Conservation (phyloP, 768 basidiomycete species). For the Leccinum barrowsii region DNA sequence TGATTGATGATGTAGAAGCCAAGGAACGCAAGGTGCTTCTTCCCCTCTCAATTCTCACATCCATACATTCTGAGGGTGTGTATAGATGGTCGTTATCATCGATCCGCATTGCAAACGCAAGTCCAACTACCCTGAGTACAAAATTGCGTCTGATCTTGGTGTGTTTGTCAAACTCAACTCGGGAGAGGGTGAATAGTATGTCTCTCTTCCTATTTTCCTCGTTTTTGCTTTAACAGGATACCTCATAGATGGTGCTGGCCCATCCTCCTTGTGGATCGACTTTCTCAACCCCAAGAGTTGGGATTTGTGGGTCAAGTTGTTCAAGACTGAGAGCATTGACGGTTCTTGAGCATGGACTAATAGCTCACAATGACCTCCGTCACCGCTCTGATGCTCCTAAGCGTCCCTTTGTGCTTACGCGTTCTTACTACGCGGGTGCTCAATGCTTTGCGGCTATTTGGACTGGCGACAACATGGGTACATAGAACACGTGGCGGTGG, state of each 20-base stretch:
- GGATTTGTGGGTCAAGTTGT: conserved; percentile 88
- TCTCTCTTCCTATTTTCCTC: neutral
- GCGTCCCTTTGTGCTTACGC: no score
- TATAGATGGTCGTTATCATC: conserved; percentile 94
- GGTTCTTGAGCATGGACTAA: no score
- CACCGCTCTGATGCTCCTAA: no score
- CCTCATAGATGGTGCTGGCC: conserved; percentile 86
- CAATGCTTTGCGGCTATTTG: no score
- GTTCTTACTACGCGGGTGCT: no score
- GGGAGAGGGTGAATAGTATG: conserved; percentile 72
- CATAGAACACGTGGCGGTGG: no score
- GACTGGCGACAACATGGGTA: no score
- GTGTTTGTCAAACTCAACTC: conserved; percentile 79
- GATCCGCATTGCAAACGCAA: conserved; percentile 94
- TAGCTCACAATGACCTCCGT: no score
- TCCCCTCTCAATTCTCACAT: neutral
- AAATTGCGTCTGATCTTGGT: conserved; percentile 74
- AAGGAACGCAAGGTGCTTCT: conserved; percentile 72
- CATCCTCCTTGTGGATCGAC: conserved; percentile 91
- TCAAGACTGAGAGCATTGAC: conserved; percentile 47
- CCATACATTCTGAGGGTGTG: neutral
- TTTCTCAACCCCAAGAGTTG: conserved; percentile 90
- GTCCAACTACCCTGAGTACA: conserved; percentile 76
- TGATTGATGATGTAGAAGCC: conserved; percentile 86
- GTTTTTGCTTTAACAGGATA: neutral